These are phyloP conservation scores for Trapa bicornis DNA, from an alignment of 345 rosid genomes.

Conservation along the genomic window DNA sequence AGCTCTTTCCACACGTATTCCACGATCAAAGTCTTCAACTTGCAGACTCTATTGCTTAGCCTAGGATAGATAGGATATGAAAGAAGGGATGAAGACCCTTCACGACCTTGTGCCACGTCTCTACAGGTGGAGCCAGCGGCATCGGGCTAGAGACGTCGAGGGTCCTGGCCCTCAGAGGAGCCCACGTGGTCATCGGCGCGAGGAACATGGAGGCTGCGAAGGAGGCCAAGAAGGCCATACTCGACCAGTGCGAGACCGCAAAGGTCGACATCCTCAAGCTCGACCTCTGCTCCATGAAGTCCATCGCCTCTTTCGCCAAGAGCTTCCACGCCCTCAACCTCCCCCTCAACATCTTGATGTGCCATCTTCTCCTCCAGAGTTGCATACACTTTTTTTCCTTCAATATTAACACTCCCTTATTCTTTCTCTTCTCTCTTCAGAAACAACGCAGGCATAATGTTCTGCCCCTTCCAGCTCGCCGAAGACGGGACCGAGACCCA, in stretches of 20 bases:
- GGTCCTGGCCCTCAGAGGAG: slow-evolving; percentile 55
- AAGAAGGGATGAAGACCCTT: too few species aligned
- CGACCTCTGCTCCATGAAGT: slow-evolving; percentile 51
- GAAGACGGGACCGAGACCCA: slow-evolving; percentile 70
- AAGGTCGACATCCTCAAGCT: slow-evolving; percentile 40
- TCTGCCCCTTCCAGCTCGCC: slow-evolving; percentile 64
- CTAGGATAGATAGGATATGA: neutral
- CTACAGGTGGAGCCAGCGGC: slow-evolving; percentile 80
- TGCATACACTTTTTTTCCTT: too few species aligned
- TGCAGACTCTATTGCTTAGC: too few species aligned
- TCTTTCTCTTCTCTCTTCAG: slow-evolving; percentile 18
- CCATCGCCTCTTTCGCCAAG: slow-evolving; percentile 36
- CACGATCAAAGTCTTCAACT: neutral
- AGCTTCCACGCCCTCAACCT: slow-evolving; percentile 41
- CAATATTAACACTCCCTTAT: neutral
- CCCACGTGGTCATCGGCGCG: slow-evolving; percentile 64
- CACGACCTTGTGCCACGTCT: neutral
- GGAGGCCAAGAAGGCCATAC: slow-evolving; percentile 43
- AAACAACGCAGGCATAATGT: slow-evolving; percentile 86
- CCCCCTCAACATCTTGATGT: slow-evolving; percentile 76
- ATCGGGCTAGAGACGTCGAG: slow-evolving; percentile 87
- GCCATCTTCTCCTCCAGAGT: neutral
- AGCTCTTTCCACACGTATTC: neutral
- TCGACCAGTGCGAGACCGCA: slow-evolving; percentile 24
- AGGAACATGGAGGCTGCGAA: slow-evolving; percentile 68